Conservation (phyloP, 2,329 filamentous ascomycete species). For the Knoxdaviesia proteae region DNA sequence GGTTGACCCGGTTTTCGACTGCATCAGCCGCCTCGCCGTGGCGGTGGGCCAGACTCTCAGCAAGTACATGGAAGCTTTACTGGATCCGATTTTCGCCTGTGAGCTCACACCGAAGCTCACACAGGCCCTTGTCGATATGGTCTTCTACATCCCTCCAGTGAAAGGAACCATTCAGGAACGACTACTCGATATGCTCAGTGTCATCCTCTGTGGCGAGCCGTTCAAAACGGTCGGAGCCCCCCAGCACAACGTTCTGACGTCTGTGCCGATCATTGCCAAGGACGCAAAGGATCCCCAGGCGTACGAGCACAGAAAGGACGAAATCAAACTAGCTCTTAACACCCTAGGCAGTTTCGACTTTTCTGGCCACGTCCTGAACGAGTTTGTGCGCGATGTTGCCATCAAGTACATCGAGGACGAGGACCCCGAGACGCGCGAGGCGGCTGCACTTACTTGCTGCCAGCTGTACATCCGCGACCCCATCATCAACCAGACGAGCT, state of each 20-base stretch:
- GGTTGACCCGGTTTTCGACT: conserved; percentile 77
- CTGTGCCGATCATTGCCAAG: conserved; percentile 66
- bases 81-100: conserved; percentile 93
- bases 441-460: conserved; percentile 88
- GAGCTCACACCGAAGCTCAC: conserved; percentile 85
- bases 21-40: conserved; percentile 87
- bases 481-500: conserved; percentile 93
- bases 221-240: conserved; percentile 88
- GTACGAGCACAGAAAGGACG: conserved; percentile 61
- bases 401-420: conserved; percentile 97
- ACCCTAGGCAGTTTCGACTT: conserved; percentile 95
- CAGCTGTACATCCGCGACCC: conserved; percentile 94
- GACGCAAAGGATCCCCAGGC: conserved; percentile 69
- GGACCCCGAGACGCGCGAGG: conserved; percentile 79
- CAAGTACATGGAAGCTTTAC: conserved; percentile 91
- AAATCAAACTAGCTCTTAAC: conserved; percentile 82
- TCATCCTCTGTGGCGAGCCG: conserved; percentile 76
- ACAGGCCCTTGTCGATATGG: conserved; percentile 93
- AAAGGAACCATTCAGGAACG: conserved; percentile 86
- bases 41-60: conserved; percentile 91
- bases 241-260: conserved; percentile 55
- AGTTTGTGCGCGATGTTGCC: conserved; percentile 94
- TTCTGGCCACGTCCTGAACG: conserved; percentile 69
- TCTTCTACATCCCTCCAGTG: conserved; percentile 91
- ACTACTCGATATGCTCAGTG: conserved; percentile 81